Base-by-base conservation (phyloP, 352 stramenopile genomes). In the Elongisporangium anandrum region DNA sequence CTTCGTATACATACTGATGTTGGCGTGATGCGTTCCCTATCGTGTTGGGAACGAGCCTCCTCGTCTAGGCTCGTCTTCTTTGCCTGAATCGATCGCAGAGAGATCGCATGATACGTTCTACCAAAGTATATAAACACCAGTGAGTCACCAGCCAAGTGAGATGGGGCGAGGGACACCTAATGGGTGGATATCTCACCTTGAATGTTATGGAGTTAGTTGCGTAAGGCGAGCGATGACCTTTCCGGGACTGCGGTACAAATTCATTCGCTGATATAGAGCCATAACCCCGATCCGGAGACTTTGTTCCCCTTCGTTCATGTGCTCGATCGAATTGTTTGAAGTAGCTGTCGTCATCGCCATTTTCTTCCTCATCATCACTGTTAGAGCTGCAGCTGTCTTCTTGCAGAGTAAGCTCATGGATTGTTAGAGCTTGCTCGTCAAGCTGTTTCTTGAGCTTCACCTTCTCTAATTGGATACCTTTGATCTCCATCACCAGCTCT, bases 361-460 rank as follows among this genome's bases (percentile, higher is more conserved):
- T 63, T 0, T 74, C 61, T 4, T 73, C 70, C 1, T 68, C 66
- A 12, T 77, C 59, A 10, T 79, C 68, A 8, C 51, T 61, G 10
- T 70, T 66, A 17, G 49, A 61, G 10, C 29, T 20, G 13, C 15
- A 49, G 16, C n/a, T 26, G 19, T 90, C 81, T 54, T 89, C 82
- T 67, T 92, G 78, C 7, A 92, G 64, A 1, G 82, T 92, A 22
- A 92, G 70, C 57, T 92, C 82, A 45, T 92, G 82, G 57, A 92
- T 89, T 9, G 82, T 92, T 38, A 89, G 57, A 4, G 82, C 80
- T 61, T 88, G 76, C 22, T 89, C 78, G 15, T 87, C 64, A 1
- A 92, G 34, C 13, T 63, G 66, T 21, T 65, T 68, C 52, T 73
- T 75, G 20, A 90, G 62, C 57, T 75, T 79, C 5, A 61, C 49